Evolutionary conservation across 2,329 filamentous ascomycete genomes (phyloP).

Genomic region (Metarhizium anisopliae): DNA sequence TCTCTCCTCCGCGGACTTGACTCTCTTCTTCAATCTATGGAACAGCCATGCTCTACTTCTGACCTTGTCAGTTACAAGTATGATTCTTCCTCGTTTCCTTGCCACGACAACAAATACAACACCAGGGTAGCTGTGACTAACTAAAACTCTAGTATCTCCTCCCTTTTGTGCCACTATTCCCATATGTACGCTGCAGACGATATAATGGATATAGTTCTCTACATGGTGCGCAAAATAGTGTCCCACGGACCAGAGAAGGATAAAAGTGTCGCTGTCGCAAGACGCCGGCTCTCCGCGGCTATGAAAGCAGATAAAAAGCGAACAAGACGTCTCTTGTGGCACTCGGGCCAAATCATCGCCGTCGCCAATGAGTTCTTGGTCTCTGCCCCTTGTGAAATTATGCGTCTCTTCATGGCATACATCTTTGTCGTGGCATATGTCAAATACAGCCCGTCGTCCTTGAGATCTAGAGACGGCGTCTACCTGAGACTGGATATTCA

Average conservation of each 20-base stretch:
- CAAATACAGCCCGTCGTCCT: no score
- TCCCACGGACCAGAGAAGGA: slow-evolving; percentile 9
- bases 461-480: no score
- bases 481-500: no score
- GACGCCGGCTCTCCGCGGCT: no score
- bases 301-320: no score
- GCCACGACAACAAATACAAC: not conserved
- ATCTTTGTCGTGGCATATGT: no score
- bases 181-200: slow-evolving; percentile 18
- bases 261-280: slow-evolving; percentile 9
- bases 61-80: slow-evolving; percentile 22
- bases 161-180: slow-evolving; percentile 19
- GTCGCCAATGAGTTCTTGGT: no score
- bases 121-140: slow-evolving; percentile 5
- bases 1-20: slow-evolving; percentile 13
- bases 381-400: no score
- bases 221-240: slow-evolving; percentile 16
- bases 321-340: no score
- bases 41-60: slow-evolving; percentile 12
- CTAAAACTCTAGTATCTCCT: slow-evolving; percentile 12
- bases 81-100: not conserved
- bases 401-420: no score
- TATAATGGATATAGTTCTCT: slow-evolving; percentile 16
- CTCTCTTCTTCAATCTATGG: slow-evolving; percentile 12
- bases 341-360: no score